A percentile compares a stretch with the other conserved stretches of the same genome.
Evolutionary conservation across 2,329 filamentous ascomycete genomes (phyloP).

Genomic region (Aspergillus thermomutatus): DNA sequence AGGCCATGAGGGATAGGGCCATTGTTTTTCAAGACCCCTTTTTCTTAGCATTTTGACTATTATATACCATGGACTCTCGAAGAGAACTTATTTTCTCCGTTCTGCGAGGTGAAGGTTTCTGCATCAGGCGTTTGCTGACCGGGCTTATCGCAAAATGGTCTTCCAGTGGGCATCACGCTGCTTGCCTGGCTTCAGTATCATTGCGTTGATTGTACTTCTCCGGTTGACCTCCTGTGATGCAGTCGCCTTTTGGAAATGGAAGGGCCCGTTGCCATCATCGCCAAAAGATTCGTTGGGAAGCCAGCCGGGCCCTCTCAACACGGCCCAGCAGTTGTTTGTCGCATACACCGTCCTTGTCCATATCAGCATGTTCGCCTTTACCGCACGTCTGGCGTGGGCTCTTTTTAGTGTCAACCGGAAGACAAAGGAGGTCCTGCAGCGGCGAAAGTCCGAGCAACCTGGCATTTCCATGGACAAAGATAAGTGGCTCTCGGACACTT

Average conservation of each 20-base stretch:
- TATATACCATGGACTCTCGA: background rate
- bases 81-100: background rate
- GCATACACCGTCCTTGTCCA: slow-evolving; percentile 66
- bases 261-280: background rate
- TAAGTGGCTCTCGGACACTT: background rate
- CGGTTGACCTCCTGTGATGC: slow-evolving; percentile 19
- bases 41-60: background rate
- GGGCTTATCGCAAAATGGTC: slow-evolving; percentile 17
- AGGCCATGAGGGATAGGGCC: background rate
- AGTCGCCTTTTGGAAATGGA: slow-evolving; percentile 14
- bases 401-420: slow-evolving; percentile 40
- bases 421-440: slow-evolving; percentile 18
- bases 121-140: background rate
- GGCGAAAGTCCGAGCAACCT: slow-evolving; percentile 16
- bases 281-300: background rate
- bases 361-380: slow-evolving; percentile 59
- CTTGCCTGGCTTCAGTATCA: slow-evolving; percentile 29
- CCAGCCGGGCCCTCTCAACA: slow-evolving; percentile 11
- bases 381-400: slow-evolving; percentile 47
- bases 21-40: background rate
- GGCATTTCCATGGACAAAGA: background rate
- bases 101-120: background rate
- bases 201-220: slow-evolving; percentile 20
- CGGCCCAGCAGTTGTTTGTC: slow-evolving; percentile 48
- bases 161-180: slow-evolving; percentile 25